A percentile compares a stretch with the other conserved stretches of the same genome.
Evolutionary conservation across 306 rosid genomes (phyloP).

Genomic region (Quercus alba): DNA sequence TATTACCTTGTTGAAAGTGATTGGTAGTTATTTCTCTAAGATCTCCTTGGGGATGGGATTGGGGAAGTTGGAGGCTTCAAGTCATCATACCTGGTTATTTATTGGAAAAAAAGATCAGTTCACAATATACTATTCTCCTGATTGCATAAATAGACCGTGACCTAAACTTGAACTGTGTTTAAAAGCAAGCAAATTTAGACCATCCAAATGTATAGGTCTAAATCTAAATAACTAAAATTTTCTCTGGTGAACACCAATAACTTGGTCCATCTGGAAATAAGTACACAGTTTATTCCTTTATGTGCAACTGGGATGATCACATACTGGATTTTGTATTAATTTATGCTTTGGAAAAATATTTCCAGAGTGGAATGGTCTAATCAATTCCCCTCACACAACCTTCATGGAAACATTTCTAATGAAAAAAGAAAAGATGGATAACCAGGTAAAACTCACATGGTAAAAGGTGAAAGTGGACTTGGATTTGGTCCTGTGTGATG

Average conservation of each 20-base stretch:
- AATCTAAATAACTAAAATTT: background rate
- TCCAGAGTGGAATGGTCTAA: background rate
- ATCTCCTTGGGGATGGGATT: slow-evolving; percentile 45
- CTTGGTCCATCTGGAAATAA: too few relatives aligned
- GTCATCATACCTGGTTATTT: slow-evolving; percentile 76
- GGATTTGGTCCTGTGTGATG: slow-evolving; percentile 43
- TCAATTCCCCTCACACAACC: background rate
- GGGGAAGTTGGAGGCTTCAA: slow-evolving; percentile 94
- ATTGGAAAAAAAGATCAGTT: background rate
- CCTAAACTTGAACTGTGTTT: background rate
- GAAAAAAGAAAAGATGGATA: background rate
- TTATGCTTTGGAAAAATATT: too few relatives aligned
- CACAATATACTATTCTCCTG: background rate
- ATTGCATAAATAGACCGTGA: background rate
- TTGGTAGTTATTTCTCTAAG: slow-evolving; percentile 17
- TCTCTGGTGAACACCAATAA: too few relatives aligned
- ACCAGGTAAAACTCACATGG: slow-evolving; percentile 50
- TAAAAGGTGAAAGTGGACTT: slow-evolving; percentile 64
- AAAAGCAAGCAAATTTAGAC: background rate
- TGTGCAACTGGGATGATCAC: too few relatives aligned
- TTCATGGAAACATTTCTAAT: background rate
- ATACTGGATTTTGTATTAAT: too few relatives aligned
- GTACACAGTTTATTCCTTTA: too few relatives aligned
- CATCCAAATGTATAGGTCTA: background rate
- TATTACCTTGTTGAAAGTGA: slow-evolving; percentile 36